phyloP scores from a whole-genome alignment of 371 early-diverging fungal genomes.

The Coemansia sp. region DNA sequence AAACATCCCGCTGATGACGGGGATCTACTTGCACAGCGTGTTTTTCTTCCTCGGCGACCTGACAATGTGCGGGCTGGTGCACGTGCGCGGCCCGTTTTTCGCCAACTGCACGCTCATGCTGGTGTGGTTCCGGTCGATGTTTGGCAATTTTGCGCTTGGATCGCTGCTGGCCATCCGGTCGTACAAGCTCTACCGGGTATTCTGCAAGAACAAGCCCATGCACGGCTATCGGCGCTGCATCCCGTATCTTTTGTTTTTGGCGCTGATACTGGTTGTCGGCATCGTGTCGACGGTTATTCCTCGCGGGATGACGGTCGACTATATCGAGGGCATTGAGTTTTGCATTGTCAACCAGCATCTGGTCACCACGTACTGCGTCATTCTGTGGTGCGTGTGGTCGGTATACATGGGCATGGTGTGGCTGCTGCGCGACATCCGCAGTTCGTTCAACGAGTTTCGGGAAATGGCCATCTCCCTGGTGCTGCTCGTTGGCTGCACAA shows the following conservation, averaged over 20 bases:
- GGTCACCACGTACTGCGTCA: constrained; percentile 25
- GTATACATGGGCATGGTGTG: constrained; percentile 40
- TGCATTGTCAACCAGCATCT: constrained; percentile 38
- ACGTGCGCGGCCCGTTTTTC: constrained; percentile 31
- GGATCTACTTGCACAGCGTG: constrained; percentile 35
- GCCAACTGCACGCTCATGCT: constrained; percentile 43
- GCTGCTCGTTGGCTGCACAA: constrained; percentile 28
- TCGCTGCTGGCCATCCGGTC: constrained; percentile 41
- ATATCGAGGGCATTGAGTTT: constrained; percentile 31
- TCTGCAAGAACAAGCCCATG: constrained; percentile 34
- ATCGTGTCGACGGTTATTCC: constrained; percentile 27
- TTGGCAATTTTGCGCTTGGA: constrained; percentile 43
- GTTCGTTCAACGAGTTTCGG: constrained; percentile 48
- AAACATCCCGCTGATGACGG: constrained; percentile 48
- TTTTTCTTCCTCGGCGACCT: constrained; percentile 46
- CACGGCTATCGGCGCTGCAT: constrained; percentile 28
- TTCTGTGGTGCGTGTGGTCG: constrained; percentile 36
- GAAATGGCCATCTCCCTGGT: constrained; percentile 39
- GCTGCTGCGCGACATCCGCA: constrained; percentile 47
- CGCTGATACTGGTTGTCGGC: constrained; percentile 16
- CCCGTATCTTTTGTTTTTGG: constrained; percentile 28
- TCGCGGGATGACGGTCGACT: constrained; percentile 22
- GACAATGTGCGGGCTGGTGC: constrained; percentile 42
- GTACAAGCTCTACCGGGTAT: constrained; percentile 42
- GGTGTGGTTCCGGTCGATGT: constrained; percentile 42